Evolutionary conservation across 2,329 filamentous ascomycete species (phyloP).

Genomic region (Capronia americana): DNA sequence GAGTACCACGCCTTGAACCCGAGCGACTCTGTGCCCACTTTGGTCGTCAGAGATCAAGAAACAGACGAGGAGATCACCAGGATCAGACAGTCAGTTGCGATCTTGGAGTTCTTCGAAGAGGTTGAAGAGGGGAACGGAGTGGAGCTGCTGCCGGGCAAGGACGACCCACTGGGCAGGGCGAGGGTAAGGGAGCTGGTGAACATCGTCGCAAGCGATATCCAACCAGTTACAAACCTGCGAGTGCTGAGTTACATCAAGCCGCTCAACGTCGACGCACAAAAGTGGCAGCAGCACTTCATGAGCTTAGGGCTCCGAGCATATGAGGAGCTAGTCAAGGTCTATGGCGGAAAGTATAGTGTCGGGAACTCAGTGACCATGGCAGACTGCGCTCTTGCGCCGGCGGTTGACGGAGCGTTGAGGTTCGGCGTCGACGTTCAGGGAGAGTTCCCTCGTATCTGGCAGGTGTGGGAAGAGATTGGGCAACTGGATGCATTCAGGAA

Average conservation of each 20-base stretch:
- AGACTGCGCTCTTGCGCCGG: slow-evolving; percentile 65
- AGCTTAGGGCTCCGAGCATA: slow-evolving; percentile 63
- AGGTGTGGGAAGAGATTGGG: slow-evolving; percentile 56
- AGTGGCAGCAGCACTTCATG: slow-evolving; percentile 62
- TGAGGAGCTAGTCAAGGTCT: slow-evolving; percentile 51
- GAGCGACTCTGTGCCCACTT: slow-evolving; percentile 61
- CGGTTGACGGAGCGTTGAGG: slow-evolving; percentile 63
- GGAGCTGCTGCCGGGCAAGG: slow-evolving; percentile 55
- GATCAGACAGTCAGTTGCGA: slow-evolving; percentile 63
- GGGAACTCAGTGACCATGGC: slow-evolving; percentile 64
- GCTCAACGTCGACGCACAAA: slow-evolving; percentile 52
- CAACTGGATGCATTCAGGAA: slow-evolving; percentile 58
- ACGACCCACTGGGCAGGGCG: slow-evolving; percentile 54
- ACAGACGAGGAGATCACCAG: slow-evolving; percentile 47
- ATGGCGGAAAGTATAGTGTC: slow-evolving; percentile 60
- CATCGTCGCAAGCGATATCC: slow-evolving; percentile 64
- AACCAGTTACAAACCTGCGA: slow-evolving; percentile 66
- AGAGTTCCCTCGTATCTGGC: slow-evolving; percentile 56
- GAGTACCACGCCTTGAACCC: slow-evolving; percentile 60
- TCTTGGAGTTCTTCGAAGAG: slow-evolving; percentile 69
- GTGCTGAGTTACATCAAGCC: slow-evolving; percentile 58
- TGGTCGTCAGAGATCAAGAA: slow-evolving; percentile 49
- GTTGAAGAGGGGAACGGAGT: slow-evolving; percentile 48
- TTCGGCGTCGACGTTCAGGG: slow-evolving; percentile 59
- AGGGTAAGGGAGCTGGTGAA: slow-evolving; percentile 59